phyloP scores from a whole-genome alignment of 495 filamentous ascomycete species.

The Parathielavia hyrcaniae region DNA sequence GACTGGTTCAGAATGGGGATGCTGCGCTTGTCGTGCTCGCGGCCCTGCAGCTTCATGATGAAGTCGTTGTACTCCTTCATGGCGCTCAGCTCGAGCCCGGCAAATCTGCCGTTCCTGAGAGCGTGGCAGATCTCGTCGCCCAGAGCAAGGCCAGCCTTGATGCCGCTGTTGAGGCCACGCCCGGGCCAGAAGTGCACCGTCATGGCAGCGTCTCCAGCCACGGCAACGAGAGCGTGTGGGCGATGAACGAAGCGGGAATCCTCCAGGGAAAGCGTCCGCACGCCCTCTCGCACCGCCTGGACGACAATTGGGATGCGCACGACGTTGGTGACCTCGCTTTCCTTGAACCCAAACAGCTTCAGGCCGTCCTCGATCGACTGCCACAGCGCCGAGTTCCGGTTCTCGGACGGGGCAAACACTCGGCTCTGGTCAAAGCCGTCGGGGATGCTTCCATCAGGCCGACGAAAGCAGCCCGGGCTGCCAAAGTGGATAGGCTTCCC shows the following conservation, averaged over 20 bases:
- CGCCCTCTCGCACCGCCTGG: slow-evolving; percentile 36
- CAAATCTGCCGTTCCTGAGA: slow-evolving; percentile 27
- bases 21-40: slow-evolving; percentile 36
- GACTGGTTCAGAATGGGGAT: slow-evolving; percentile 38
- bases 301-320: slow-evolving; percentile 39
- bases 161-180: slow-evolving; percentile 33
- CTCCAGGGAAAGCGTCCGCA: slow-evolving; percentile 29
- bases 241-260: slow-evolving; percentile 29
- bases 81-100: slow-evolving; percentile 26
- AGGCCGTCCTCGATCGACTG: slow-evolving; percentile 36
- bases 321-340: slow-evolving; percentile 38
- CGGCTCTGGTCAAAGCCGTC: slow-evolving; percentile 28
- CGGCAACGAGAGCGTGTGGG: slow-evolving; percentile 31
- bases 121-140: slow-evolving; percentile 36
- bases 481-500: slow-evolving; percentile 36
- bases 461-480: slow-evolving; percentile 29
- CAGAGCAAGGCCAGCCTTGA: slow-evolving; percentile 32
- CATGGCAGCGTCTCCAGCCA: slow-evolving; percentile 34
- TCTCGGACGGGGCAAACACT: slow-evolving; percentile 33
- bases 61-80: slow-evolving; percentile 38
- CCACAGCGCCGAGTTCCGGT: slow-evolving; percentile 31
- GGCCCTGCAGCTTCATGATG: slow-evolving; percentile 33
- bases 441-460: slow-evolving; percentile 30
- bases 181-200: slow-evolving; percentile 37
- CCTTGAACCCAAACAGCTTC: slow-evolving; percentile 39